A percentile compares a stretch with the other conserved stretches of the same genome.
Conservation (phyloP, 371 early-diverging fungal genomes). For the Haplosporangium sp. region DNA sequence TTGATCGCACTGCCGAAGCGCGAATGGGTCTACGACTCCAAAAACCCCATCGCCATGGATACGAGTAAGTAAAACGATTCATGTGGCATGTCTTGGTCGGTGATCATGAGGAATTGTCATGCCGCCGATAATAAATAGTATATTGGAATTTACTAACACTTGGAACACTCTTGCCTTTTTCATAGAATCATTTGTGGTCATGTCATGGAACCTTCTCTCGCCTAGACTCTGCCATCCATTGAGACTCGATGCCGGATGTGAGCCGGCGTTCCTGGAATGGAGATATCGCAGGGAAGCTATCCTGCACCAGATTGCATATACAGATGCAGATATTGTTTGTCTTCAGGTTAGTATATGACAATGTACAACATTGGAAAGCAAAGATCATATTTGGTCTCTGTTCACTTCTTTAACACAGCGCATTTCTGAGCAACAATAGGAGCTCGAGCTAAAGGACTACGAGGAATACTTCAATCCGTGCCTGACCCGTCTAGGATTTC, state of each 20-base stretch:
- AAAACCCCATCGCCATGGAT: constrained; percentile 43
- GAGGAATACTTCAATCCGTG: constrained; percentile 47
- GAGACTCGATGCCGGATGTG: constrained; percentile 36
- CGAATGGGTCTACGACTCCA: constrained; percentile 49
- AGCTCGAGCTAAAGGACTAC: constrained; percentile 48
- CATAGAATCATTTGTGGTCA: constrained; percentile 50
- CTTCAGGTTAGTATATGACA: constrained; percentile 26
- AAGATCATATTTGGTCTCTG: background rate
- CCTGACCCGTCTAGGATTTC: constrained; percentile 47
- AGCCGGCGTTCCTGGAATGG: constrained; percentile 51
- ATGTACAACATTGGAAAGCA: background rate
- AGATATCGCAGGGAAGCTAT: constrained; percentile 46
- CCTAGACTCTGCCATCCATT: constrained; percentile 43
- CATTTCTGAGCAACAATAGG: constrained; percentile 13
- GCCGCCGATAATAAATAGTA: background rate
- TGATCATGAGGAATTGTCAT: background rate
- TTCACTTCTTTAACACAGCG: background rate
- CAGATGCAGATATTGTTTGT: constrained; percentile 49
- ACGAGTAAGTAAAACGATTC: constrained; percentile 27
- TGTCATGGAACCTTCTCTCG: constrained; percentile 56
- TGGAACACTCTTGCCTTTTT: background rate
- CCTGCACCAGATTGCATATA: constrained; percentile 48
- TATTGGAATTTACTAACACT: too few species aligned
- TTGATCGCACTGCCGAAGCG: constrained; percentile 48
- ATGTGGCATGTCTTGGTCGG: background rate